Conservation (phyloP, 2,329 filamentous ascomycete species). For the Pyrenophora seminiperda region DNA sequence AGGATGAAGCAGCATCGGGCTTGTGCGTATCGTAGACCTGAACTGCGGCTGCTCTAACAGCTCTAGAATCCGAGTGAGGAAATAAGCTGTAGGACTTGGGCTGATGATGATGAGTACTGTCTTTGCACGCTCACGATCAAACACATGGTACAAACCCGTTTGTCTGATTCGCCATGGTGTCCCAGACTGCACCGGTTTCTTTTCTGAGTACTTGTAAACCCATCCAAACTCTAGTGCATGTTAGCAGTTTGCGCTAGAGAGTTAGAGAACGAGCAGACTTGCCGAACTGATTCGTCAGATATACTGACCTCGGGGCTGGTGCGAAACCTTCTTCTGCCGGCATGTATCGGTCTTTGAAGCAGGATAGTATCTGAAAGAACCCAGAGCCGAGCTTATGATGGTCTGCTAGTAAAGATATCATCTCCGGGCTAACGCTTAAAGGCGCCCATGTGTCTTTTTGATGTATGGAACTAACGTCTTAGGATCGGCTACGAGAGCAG, state of each 20-base stretch:
- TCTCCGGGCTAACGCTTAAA: not conserved
- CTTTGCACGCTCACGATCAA: too few relatives aligned
- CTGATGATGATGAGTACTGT: too few relatives aligned
- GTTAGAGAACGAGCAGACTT: too few relatives aligned
- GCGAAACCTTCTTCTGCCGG: not conserved
- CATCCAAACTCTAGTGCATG: not conserved
- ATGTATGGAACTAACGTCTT: not conserved
- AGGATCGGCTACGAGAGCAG: too few relatives aligned
- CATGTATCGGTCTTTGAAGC: not conserved
- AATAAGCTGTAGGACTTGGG: too few relatives aligned
- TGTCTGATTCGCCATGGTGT: not conserved
- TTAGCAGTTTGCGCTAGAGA: not conserved
- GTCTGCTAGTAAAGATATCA: not conserved
- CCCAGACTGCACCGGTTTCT: not conserved
- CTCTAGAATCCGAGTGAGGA: too few relatives aligned
- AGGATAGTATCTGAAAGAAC: not conserved
- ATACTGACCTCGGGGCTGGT: too few relatives aligned
- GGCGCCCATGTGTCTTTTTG: not conserved
- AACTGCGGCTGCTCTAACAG: too few relatives aligned
- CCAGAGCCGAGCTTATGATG: not conserved
- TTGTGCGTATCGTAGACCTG: too few relatives aligned
- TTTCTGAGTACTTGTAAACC: not conserved
- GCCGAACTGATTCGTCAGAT: too few relatives aligned
- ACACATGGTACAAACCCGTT: too few relatives aligned
- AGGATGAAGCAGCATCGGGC: not conserved